Evolutionary conservation across 306 rosid genomes (phyloP).

Genomic region (Castanea sativa): DNA sequence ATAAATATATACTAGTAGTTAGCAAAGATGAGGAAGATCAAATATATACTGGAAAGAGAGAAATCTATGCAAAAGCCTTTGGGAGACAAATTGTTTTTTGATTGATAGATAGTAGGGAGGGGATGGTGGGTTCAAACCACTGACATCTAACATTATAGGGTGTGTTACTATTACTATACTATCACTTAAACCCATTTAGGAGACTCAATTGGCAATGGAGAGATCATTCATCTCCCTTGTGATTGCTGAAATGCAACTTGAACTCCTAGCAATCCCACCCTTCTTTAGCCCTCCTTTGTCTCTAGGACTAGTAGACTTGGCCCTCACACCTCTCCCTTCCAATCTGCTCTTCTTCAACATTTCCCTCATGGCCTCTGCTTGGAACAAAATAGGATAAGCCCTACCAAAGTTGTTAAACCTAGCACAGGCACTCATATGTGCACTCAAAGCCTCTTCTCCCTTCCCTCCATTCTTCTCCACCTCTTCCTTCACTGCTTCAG

Average conservation of each 20-base stretch:
- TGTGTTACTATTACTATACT: neutral
- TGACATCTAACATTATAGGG: neutral
- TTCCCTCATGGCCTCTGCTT: constrained; percentile 92
- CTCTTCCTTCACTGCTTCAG: constrained; percentile 93
- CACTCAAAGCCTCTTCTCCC: constrained; percentile 59
- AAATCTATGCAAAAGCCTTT: too few species aligned
- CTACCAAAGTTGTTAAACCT: constrained; percentile 77
- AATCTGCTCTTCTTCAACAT: constrained; percentile 67
- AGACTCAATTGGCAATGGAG: constrained; percentile 30
- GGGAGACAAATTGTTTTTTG: too few species aligned
- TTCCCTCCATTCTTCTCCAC: constrained; percentile 75
- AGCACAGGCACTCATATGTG: constrained; percentile 77
- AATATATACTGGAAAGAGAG: too few species aligned
- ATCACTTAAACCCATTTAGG: neutral
- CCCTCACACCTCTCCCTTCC: constrained; percentile 58
- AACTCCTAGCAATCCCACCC: constrained; percentile 69
- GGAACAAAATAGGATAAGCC: constrained; percentile 82
- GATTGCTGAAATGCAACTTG: constrained; percentile 86
- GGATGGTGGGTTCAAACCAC: neutral
- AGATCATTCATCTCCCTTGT: constrained; percentile 64
- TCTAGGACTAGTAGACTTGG: constrained; percentile 75
- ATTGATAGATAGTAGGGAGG: too few species aligned
- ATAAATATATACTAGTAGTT: too few species aligned
- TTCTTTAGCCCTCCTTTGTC: constrained; percentile 56
- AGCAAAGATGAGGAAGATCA: too few species aligned